These are phyloP conservation scores for Cercospora citrullina DNA, from an alignment of 2,329 filamentous ascomycete species.

Conservation along the genomic window DNA sequence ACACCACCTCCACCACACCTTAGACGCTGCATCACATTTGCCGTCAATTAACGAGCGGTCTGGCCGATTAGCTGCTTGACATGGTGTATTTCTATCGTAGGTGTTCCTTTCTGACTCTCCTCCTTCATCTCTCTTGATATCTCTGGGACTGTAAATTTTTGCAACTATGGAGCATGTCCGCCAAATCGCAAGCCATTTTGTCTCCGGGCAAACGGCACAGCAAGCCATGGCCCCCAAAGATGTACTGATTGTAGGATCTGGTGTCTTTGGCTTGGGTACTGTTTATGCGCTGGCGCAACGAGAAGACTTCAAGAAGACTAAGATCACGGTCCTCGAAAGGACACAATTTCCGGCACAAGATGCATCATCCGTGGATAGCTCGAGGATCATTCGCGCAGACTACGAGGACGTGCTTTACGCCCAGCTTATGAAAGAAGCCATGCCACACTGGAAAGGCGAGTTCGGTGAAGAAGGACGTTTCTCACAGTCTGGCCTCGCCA, in stretches of 20 bases:
- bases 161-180: slow-evolving; percentile 15
- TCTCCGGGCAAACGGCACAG: slow-evolving; percentile 11
- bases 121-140: not conserved
- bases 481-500: slow-evolving; percentile 65
- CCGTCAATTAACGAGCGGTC: slow-evolving; percentile 3
- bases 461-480: slow-evolving; percentile 66
- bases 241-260: slow-evolving; percentile 53
- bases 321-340: slow-evolving; percentile 60
- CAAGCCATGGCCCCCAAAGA: slow-evolving; percentile 40
- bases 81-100: slow-evolving; percentile 1
- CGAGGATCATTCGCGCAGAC: slow-evolving; percentile 68
- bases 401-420: slow-evolving; percentile 81
- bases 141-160: not conserved
- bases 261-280: slow-evolving; percentile 61
- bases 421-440: slow-evolving; percentile 68
- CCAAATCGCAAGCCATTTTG: slow-evolving; percentile 17
- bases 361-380: slow-evolving; percentile 54
- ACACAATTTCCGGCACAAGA: slow-evolving; percentile 60
- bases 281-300: slow-evolving; percentile 70
- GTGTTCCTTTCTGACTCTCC: not conserved
- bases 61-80: not conserved
- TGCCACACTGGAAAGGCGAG: slow-evolving; percentile 66
- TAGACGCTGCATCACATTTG: not conserved
- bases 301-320: slow-evolving; percentile 51
- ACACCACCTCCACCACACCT: not conserved